These are phyloP conservation scores for Candida odintsovae DNA, from an alignment of 805 yeast species.

Conservation along the genomic window DNA sequence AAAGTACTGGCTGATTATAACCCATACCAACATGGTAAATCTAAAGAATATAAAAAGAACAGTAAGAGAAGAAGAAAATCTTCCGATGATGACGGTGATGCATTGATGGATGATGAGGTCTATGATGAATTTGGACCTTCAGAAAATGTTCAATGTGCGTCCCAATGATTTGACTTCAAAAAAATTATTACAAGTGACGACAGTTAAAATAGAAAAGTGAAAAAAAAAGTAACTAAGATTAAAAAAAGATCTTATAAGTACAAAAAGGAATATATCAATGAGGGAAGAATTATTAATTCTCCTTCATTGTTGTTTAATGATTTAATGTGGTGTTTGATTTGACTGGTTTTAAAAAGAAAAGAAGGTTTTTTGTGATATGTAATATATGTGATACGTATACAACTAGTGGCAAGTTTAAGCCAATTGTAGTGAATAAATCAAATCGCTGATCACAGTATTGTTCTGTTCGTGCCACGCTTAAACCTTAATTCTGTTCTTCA, in stretches of 20 bases:
- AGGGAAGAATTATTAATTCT: background rate
- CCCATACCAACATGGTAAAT: constrained; percentile 3
- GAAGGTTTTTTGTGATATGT: background rate
- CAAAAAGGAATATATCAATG: too few species aligned
- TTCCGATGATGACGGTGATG: background rate
- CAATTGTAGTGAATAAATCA: too few species aligned
- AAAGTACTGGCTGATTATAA: constrained; percentile 25
- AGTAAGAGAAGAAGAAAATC: constrained; percentile 5
- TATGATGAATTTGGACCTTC: constrained; percentile 1
- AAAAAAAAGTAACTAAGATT: background rate
- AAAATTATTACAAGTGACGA: background rate
- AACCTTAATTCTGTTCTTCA: too few species aligned
- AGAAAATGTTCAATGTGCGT: constrained; percentile 6
- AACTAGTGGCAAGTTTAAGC: too few species aligned
- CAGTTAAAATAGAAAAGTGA: background rate
- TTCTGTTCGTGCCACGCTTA: background rate
- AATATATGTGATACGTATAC: too few species aligned
- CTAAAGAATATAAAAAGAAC: constrained; percentile 3
- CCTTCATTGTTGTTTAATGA: background rate
- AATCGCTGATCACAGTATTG: background rate
- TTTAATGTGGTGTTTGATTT: background rate
- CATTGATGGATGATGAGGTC: background rate
- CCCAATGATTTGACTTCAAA: constrained; percentile 5
- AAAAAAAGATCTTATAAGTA: background rate
- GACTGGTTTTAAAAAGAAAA: background rate